Percentiles rank a stretch among this genome's conserved stretches.
Evolutionary conservation across 148 eudicot genomes (phyloP).

Genomic region (Rhododendron vialii): DNA sequence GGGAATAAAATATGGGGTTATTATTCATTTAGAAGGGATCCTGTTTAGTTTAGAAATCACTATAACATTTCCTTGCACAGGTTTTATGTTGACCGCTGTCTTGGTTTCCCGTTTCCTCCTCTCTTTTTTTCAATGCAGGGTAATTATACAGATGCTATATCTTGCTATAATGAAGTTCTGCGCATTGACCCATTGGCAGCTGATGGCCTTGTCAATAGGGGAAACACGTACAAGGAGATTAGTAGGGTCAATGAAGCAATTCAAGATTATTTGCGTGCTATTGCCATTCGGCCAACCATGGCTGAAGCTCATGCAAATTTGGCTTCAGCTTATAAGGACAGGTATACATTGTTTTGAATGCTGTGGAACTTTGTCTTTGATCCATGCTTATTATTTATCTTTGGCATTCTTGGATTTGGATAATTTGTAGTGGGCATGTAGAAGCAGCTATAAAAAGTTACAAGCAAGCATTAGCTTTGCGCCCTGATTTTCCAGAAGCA

Average conservation of each 20-base stretch:
- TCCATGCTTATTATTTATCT: neutral
- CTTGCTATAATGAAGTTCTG: conserved; percentile 91
- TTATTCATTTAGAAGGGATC: neutral
- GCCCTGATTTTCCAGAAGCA: conserved; percentile 96
- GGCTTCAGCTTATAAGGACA: conserved; percentile 96
- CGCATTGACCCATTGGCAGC: conserved; percentile 90
- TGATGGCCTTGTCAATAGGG: conserved; percentile 88
- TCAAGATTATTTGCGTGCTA: conserved; percentile 83
- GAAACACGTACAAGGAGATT: conserved; percentile 85
- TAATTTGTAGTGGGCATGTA: conserved; percentile 61
- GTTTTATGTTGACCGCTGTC: neutral
- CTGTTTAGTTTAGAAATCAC: neutral
- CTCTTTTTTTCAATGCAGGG: conserved; percentile 45
- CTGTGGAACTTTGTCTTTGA: neutral
- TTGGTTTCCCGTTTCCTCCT: neutral
- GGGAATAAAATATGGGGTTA: neutral
- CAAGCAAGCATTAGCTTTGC: conserved; percentile 67
- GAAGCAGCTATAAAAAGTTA: conserved; percentile 87
- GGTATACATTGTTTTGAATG: conserved; percentile 32
- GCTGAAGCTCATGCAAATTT: conserved; percentile 98
- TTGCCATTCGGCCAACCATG: conserved; percentile 78
- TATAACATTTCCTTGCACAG: neutral
- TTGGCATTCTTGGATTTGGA: neutral
- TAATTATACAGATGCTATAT: conserved; percentile 71
- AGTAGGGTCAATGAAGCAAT: conserved; percentile 94